Conservation (phyloP, 1,284 basidiomycete genomes). For the Rhodotorula sp. region DNA sequence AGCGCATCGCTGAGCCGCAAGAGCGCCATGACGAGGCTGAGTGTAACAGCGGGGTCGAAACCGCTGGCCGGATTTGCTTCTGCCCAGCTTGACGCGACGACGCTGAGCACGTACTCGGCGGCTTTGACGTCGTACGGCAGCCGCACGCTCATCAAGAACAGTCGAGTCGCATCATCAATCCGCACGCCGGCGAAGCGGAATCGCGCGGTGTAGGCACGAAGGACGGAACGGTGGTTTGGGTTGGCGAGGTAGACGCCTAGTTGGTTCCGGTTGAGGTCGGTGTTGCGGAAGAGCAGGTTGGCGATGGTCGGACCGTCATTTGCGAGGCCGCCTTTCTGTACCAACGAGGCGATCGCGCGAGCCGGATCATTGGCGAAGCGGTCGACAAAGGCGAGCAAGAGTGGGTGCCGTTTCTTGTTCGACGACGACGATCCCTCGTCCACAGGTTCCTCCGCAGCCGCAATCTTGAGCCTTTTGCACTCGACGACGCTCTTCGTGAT, state of each 20-base stretch:
- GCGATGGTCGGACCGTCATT: constrained; percentile 41
- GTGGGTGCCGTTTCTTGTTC: constrained; percentile 41
- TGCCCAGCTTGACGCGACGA: constrained; percentile 84
- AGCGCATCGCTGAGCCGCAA: constrained; percentile 80
- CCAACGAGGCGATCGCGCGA: constrained; percentile 44
- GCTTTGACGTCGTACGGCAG: constrained; percentile 66
- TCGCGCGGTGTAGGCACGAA: constrained; percentile 78
- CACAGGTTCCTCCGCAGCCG: constrained; percentile 51
- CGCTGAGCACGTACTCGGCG: constrained; percentile 58
- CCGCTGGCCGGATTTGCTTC: constrained; percentile 71
- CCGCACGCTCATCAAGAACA: constrained; percentile 78
- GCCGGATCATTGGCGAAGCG: constrained; percentile 55
- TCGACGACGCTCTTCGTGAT: constrained; percentile 82
- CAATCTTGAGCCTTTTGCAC: constrained; percentile 67
- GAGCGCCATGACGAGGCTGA: constrained; percentile 75
- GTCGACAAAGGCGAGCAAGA: constrained; percentile 43
- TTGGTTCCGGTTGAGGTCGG: constrained; percentile 77
- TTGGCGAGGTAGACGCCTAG: constrained; percentile 75
- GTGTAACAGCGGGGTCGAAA: constrained; percentile 56
- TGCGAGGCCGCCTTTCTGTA: constrained; percentile 45
- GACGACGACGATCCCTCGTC: constrained; percentile 44
- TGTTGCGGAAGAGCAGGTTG: constrained; percentile 68
- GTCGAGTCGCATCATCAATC: constrained; percentile 83
- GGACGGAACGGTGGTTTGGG: constrained; percentile 65
- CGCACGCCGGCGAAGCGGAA: constrained; percentile 79